These are phyloP conservation scores for Pseudogymnoascus sp. DNA, from an alignment of 2,329 filamentous ascomycete species.

Conservation along the genomic window DNA sequence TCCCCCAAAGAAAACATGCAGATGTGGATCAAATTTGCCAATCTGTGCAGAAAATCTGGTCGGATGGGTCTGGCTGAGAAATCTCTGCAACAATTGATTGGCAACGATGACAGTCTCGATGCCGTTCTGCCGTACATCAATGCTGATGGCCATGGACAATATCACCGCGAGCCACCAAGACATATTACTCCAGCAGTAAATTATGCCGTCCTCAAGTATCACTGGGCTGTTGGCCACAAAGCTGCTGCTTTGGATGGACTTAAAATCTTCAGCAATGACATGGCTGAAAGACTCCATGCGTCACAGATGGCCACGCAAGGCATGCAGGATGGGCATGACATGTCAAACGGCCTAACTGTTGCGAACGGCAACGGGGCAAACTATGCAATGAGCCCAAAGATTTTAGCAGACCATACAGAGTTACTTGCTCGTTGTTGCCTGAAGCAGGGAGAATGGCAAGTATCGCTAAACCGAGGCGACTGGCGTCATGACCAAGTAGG, in stretches of 20 bases:
- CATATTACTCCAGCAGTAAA: constrained; percentile 61
- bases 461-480: constrained; percentile 72
- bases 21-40: constrained; percentile 99
- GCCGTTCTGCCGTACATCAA: constrained; percentile 45
- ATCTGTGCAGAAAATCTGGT: constrained; percentile 92
- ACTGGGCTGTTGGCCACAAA: constrained; percentile 79
- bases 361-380: constrained; percentile 36
- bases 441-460: constrained; percentile 93
- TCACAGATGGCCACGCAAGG: constrained; percentile 23
- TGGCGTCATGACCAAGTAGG: constrained; percentile 83
- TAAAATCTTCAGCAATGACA: constrained; percentile 51
- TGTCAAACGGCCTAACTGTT: constrained; percentile 13
- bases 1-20: constrained; percentile 88
- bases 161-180: constrained; percentile 10
- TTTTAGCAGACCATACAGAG: constrained; percentile 51
- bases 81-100: constrained; percentile 83
- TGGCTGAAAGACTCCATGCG: constrained; percentile 32
- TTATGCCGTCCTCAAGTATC: constrained; percentile 95
- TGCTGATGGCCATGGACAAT: constrained; percentile 36
- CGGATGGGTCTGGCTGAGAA: constrained; percentile 93
- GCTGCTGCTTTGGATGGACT: constrained; percentile 50
- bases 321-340: constrained; percentile 28
- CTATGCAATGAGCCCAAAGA: constrained; percentile 27
- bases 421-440: constrained; percentile 93
- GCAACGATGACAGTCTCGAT: constrained; percentile 55